Evolutionary conservation across 2,329 filamentous ascomycete species (phyloP), one percentile per base, ranked within the genome.

Genomic region (Paecilomyces variotii): DNA sequence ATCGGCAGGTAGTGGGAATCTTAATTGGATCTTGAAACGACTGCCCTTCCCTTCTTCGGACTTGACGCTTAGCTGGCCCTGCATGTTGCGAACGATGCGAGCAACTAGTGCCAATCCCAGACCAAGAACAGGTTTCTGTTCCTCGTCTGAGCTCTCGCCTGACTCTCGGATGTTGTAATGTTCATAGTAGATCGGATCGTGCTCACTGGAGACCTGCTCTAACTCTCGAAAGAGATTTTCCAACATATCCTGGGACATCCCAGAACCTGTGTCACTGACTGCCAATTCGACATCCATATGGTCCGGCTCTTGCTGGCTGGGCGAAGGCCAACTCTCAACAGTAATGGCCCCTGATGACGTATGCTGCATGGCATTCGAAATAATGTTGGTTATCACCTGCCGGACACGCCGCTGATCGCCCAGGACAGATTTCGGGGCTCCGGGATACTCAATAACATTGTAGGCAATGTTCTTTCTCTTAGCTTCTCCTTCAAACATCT

Each of bases 21-120:
- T 87, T 30, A 96, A 77, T 62, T 90, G 84, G 26, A 96, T 84
- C 24, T 91, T 85, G 63, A 96, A 96, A 56, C 89, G 82, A 19
- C 91, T 92, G 0, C 92, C 91, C 65, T 87, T 89, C 1, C 88
- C 88, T 68, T 88, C 83, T 66, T 94, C 90, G 0, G 91, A 96
- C 67, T 91, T 93, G 1, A 96, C 76, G 1, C 90, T 85, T 30
- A 96, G 74, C 67, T 96, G 91, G 0, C 91, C 92, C 59, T 93
- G 87, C 89, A 96, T 94, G 67, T 91, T 96, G n/a, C 87, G 84
- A 32, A 96, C 81, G 35, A 91, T 90, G 39, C 91, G 84, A 14
- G 90, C 89, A n/a, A 96, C 91, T 11, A 95, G 81, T 0, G 91
- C 91, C n/a, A 96, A 80, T 0, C 91, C 92, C 9, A 96, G 81